Percentiles rank a stretch among this genome's conserved stretches.
phyloP scores from a whole-genome alignment of 257 asterid species.

The Lycium ferocissimum region DNA sequence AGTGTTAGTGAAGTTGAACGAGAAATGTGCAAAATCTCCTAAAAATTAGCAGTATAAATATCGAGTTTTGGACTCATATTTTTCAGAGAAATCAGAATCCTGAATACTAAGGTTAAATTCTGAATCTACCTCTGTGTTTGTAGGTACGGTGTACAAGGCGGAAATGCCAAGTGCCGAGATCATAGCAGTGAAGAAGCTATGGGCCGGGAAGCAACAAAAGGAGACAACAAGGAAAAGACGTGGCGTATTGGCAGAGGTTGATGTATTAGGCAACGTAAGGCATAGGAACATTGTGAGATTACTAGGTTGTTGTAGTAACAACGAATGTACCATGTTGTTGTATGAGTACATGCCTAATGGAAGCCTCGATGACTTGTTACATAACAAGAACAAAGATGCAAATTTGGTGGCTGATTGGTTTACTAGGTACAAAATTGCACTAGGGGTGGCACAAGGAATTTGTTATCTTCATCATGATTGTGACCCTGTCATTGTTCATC shows the following conservation, averaged over 20 bases:
- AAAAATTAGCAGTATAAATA: background rate
- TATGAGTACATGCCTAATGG: constrained; percentile 99
- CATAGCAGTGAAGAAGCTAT: constrained; percentile 83
- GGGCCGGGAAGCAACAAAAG: constrained; percentile 69
- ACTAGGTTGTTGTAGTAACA: constrained; percentile 75
- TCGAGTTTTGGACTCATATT: background rate
- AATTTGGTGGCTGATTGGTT: constrained; percentile 73
- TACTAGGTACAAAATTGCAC: constrained; percentile 71
- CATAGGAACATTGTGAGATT: constrained; percentile 86
- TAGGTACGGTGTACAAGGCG: constrained; percentile 91
- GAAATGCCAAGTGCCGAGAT: constrained; percentile 89
- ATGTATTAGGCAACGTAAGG: constrained; percentile 82
- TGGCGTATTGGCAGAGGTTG: constrained; percentile 92
- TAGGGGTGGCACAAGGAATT: constrained; percentile 93
- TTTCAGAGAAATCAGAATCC: background rate
- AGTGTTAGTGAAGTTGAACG: background rate
- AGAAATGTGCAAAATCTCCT: background rate
- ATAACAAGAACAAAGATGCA: constrained; percentile 63
- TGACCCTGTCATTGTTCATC: constrained; percentile 79
- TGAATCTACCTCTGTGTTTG: constrained; percentile 8
- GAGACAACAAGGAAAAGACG: constrained; percentile 51
- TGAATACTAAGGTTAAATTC: background rate
- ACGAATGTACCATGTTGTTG: constrained; percentile 72
- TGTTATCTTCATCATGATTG: constrained; percentile 91
- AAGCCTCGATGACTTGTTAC: constrained; percentile 74